phyloP scores from a whole-genome alignment of 257 asterid species.

The Solanum sparsipilum region DNA sequence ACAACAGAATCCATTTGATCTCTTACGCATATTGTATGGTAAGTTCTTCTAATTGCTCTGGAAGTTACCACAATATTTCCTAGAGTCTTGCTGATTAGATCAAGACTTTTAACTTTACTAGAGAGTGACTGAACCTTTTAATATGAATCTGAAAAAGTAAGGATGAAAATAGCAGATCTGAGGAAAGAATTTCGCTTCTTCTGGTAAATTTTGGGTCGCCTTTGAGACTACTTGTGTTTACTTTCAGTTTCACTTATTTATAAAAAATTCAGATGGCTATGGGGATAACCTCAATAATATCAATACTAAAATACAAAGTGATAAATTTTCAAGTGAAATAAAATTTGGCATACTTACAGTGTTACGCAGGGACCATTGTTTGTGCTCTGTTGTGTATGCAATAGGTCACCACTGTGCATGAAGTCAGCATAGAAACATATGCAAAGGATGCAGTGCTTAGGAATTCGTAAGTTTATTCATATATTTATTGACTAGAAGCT shows the following conservation, averaged over 20 bases:
- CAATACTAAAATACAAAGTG: background rate
- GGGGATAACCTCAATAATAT: background rate
- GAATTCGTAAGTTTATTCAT: background rate
- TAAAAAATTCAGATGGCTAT: background rate
- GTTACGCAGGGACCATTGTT: background rate
- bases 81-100: background rate
- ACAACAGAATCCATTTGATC: conserved; percentile 28
- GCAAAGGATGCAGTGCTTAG: background rate
- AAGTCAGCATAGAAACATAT: background rate
- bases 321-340: background rate
- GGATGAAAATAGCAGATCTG: background rate
- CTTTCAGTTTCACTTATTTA: background rate
- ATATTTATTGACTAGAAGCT: background rate
- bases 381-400: background rate
- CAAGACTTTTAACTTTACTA: background rate
- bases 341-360: background rate
- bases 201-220: background rate
- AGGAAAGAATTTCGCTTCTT: background rate
- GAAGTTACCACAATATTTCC: background rate
- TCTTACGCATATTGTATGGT: conserved; percentile 38
- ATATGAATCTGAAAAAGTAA: background rate
- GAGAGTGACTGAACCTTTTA: background rate
- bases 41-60: background rate
- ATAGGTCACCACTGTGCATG: background rate
- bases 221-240: background rate